Conservation (phyloP, 2,329 filamentous ascomycete species). For the Calonectria naviculata region DNA sequence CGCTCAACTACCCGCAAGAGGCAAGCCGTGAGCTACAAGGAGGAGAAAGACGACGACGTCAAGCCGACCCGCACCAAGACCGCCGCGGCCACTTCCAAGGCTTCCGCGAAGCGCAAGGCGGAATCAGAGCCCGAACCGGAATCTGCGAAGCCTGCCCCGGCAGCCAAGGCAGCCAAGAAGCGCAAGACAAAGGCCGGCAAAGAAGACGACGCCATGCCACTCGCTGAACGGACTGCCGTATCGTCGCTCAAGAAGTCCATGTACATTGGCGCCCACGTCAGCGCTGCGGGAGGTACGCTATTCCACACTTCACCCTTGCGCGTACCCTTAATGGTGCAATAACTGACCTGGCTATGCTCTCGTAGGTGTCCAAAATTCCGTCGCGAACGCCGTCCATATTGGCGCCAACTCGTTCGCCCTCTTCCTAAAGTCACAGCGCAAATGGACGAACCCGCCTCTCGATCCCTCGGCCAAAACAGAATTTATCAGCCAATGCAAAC, state of each 20-base stretch:
- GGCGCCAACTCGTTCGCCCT: conserved; percentile 94
- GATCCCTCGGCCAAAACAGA: conserved; percentile 72
- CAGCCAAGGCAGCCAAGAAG: conserved; percentile 53
- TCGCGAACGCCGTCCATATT: conserved; percentile 81
- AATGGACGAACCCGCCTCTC: conserved; percentile 89
- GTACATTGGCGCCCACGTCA: conserved; percentile 93
- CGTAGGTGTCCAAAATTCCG: conserved; percentile 86
- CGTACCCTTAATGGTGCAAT: not conserved
- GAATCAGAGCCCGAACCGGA: conserved; percentile 34
- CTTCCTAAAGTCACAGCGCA: conserved; percentile 96
- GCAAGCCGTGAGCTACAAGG: conserved; percentile 45
- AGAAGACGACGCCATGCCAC: conserved; percentile 64
- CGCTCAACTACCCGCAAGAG: conserved; percentile 48
- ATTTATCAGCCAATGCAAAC: conserved; percentile 76
- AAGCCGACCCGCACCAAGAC: conserved; percentile 38
- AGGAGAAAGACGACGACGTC: conserved; percentile 34
- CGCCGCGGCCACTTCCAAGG: conserved; percentile 38
- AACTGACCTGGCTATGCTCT: not conserved
- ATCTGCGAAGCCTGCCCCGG: conserved; percentile 32
- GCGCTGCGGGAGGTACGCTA: conserved; percentile 81
- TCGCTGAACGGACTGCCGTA: conserved; percentile 75
- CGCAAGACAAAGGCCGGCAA: conserved; percentile 51
- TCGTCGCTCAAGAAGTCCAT: conserved; percentile 74
- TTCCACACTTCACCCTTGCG: not conserved
- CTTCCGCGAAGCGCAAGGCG: conserved; percentile 46